These are phyloP conservation scores for Exophiala calicioides DNA, from an alignment of 2,329 filamentous ascomycete species.

Conservation along the genomic window DNA sequence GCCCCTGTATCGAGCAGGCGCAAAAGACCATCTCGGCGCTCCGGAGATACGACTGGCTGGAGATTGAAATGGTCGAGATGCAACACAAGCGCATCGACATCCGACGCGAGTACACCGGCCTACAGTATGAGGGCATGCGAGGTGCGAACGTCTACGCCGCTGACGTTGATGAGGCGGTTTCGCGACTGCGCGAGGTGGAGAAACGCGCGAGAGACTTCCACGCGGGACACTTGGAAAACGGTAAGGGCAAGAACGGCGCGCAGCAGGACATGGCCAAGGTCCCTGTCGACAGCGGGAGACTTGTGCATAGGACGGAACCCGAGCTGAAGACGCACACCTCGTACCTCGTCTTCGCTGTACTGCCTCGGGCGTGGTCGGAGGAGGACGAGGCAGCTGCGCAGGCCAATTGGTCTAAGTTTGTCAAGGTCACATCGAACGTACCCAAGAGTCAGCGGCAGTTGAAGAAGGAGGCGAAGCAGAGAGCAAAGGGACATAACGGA, in stretches of 20 bases:
- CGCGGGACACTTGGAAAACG: slow-evolving; percentile 33
- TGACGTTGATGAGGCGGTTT: slow-evolving; percentile 77
- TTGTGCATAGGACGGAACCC: slow-evolving; percentile 78
- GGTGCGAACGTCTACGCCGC: slow-evolving; percentile 70
- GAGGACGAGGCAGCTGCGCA: slow-evolving; percentile 73
- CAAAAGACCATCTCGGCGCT: slow-evolving; percentile 79
- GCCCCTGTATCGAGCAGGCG: slow-evolving; percentile 95
- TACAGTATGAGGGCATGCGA: slow-evolving; percentile 65
- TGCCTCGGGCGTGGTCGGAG: slow-evolving; percentile 82
- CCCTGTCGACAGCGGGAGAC: slow-evolving; percentile 71
- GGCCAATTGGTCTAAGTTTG: slow-evolving; percentile 54
- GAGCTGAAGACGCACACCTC: slow-evolving; percentile 96
- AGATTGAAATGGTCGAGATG: slow-evolving; percentile 92
- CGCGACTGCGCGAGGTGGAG: slow-evolving; percentile 72
- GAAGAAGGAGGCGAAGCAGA: slow-evolving; percentile 32
- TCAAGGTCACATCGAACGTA: slow-evolving; percentile 19
- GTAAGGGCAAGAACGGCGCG: slow-evolving; percentile 26
- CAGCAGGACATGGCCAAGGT: slow-evolving; percentile 46
- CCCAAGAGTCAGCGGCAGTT: slow-evolving; percentile 29
- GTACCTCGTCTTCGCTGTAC: slow-evolving; percentile 89
- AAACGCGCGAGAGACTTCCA: slow-evolving; percentile 67
- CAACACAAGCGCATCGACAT: slow-evolving; percentile 77
- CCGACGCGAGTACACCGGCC: slow-evolving; percentile 74
- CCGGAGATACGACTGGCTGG: slow-evolving; percentile 80
- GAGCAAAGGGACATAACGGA: slow-evolving; percentile 9